phyloP scores from a whole-genome alignment of 306 rosid genomes.

The Citrullus amarus region DNA sequence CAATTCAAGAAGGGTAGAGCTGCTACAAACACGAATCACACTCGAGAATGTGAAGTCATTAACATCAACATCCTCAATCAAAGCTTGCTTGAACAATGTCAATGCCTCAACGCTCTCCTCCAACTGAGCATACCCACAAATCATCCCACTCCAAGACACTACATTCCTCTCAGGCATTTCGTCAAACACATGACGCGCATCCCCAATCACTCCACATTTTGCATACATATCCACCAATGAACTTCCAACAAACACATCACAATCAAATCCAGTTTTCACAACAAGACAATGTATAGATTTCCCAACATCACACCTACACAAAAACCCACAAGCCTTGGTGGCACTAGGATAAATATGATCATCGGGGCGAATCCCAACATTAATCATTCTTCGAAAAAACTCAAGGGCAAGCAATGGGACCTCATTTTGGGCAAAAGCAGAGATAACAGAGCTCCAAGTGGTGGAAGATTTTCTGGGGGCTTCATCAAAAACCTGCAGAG shows the following conservation, averaged over 20 bases:
- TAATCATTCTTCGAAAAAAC: slow-evolving; percentile 56
- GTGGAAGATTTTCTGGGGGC: slow-evolving; percentile 35
- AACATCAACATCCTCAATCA: slow-evolving; percentile 30
- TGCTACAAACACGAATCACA: slow-evolving; percentile 60
- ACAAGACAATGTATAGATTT: slow-evolving; percentile 36
- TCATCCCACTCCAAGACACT: slow-evolving; percentile 83
- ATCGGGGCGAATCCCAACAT: slow-evolving; percentile 27
- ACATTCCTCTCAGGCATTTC: slow-evolving; percentile 66
- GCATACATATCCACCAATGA: slow-evolving; percentile 66
- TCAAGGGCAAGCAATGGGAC: slow-evolving; percentile 44
- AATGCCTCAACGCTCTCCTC: slow-evolving; percentile 62
- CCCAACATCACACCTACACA: slow-evolving; percentile 31
- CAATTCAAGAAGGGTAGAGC: slow-evolving; percentile 51
- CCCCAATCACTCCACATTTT: slow-evolving; percentile 30
- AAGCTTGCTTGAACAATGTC: slow-evolving; percentile 42
- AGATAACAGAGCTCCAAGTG: slow-evolving; percentile 74
- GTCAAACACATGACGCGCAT: slow-evolving; percentile 48
- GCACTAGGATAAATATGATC: slow-evolving; percentile 68
- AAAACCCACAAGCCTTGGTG: slow-evolving; percentile 47
- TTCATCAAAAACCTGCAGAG: slow-evolving; percentile 37
- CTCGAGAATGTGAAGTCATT: slow-evolving; percentile 78
- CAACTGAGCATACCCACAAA: slow-evolving; percentile 53
- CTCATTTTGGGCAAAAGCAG: slow-evolving; percentile 70
- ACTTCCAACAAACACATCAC: slow-evolving; percentile 60
- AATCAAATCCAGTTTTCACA: slow-evolving; percentile 38